A percentile compares a stretch with the other conserved stretches of the same genome.
phyloP scores from a whole-genome alignment of 2,329 filamentous ascomycete species.

The Neurospora crassa region DNA sequence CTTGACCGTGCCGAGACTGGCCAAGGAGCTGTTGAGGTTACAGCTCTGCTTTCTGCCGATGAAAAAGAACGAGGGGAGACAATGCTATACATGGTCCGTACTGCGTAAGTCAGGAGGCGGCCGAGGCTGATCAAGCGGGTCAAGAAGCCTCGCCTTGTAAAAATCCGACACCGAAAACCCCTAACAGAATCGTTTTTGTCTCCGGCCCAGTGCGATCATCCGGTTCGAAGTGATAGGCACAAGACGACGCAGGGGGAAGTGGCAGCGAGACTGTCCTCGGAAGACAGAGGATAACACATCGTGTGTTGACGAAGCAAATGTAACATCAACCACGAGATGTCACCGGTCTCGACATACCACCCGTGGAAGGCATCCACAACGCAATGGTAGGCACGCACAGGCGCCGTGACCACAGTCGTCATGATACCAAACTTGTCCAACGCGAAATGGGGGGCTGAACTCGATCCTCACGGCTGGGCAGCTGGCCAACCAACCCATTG shows the following conservation, averaged over 20 bases:
- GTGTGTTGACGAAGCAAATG: neutral
- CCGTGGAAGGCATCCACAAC: neutral
- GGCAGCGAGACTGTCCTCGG: neutral
- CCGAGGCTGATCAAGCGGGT: neutral
- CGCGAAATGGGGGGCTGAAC: constrained; percentile 7
- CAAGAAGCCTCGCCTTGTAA: neutral
- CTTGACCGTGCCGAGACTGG: neutral
- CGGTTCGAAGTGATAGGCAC: neutral
- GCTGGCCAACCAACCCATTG: neutral
- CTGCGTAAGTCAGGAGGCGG: neutral
- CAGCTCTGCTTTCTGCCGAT: neutral
- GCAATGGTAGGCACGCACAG: neutral
- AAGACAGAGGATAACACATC: neutral
- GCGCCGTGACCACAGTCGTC: neutral
- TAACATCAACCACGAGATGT: neutral
- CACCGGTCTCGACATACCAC: neutral
- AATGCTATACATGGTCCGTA: neutral
- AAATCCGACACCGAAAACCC: neutral
- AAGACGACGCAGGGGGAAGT: neutral
- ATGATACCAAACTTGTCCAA: neutral
- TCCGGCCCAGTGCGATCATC: neutral
- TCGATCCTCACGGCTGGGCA: constrained; percentile 2
- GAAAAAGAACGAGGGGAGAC: neutral
- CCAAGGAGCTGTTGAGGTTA: neutral
- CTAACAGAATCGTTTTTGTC: neutral